Percentiles rank a stretch among this genome's conserved stretches.
phyloP scores from a whole-genome alignment of 345 rosid genomes.

The Abelmoschus esculentus region DNA sequence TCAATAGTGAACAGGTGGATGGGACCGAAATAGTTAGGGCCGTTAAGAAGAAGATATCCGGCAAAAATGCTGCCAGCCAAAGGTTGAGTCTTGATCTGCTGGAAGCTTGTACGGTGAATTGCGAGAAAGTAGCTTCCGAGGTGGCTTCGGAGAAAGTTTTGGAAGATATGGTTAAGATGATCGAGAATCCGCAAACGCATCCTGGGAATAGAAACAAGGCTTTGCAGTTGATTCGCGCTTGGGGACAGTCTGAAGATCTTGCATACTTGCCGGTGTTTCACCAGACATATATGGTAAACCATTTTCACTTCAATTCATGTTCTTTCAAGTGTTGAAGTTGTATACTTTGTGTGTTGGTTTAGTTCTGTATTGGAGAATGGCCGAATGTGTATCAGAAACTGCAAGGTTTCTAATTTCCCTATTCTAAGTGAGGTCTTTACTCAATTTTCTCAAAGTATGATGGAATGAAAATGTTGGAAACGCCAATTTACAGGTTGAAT shows the following conservation, averaged over 20 bases:
- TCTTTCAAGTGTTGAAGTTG: neutral
- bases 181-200: constrained; percentile 47
- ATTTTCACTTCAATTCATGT: neutral
- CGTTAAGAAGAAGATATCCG: constrained; percentile 59
- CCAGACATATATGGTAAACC: constrained; percentile 51
- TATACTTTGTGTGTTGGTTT: neutral
- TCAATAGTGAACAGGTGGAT: constrained; percentile 56
- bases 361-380: neutral
- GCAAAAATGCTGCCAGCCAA: constrained; percentile 49
- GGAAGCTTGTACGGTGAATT: constrained; percentile 68
- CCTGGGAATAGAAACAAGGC: constrained; percentile 45
- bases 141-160: constrained; percentile 69
- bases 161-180: constrained; percentile 84
- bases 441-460: neutral
- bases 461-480: constrained; percentile 4
- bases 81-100: constrained; percentile 68
- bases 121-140: constrained; percentile 72
- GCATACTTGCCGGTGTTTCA: constrained; percentile 69
- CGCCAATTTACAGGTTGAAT: neutral
- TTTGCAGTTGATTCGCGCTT: constrained; percentile 61
- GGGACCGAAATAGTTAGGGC: constrained; percentile 67
- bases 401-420: neutral
- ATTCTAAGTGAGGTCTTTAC: neutral
- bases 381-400: neutral
- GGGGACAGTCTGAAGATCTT: constrained; percentile 79